Evolutionary conservation across 768 basidiomycete species (phyloP).

Genomic region (Rhodosporidiobolus sp.): DNA sequence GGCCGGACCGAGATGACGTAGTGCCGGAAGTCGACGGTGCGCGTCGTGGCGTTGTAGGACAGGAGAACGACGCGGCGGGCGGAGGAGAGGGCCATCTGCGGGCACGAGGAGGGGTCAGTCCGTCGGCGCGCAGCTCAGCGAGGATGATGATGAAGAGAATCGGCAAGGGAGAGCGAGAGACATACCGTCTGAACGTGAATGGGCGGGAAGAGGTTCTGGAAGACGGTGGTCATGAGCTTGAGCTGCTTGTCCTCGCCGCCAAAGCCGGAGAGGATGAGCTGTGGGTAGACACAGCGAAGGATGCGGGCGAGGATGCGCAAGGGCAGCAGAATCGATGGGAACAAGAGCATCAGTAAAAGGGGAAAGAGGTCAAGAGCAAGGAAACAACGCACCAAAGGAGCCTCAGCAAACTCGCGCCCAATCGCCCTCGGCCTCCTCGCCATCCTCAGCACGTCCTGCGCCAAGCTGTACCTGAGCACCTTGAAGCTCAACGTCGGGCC

Average conservation of each 20-base stretch:
- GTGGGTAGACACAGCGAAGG: constrained; percentile 6
- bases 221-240: constrained; percentile 87
- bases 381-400: constrained; percentile 69
- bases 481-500: constrained; percentile 94
- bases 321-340: not conserved
- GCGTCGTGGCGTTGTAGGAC: constrained; percentile 79
- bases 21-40: constrained; percentile 87
- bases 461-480: constrained; percentile 84
- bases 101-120: not conserved
- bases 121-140: not conserved
- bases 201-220: constrained; percentile 93
- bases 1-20: constrained; percentile 93
- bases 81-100: constrained; percentile 70
- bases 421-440: constrained; percentile 68
- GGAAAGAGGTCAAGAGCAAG: constrained; percentile 11
- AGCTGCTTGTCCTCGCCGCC: constrained; percentile 76
- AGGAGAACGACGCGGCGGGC: constrained; percentile 91
- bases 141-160: not conserved
- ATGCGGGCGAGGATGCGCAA: too few species aligned
- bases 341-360: not conserved
- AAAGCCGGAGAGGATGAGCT: constrained; percentile 86
- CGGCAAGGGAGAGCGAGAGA: not conserved
- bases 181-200: constrained; percentile 57
- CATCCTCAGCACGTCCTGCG: constrained; percentile 72
- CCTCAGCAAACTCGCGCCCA: constrained; percentile 85